Base-by-base conservation (phyloP, 1,284 basidiomycete genomes). In the Sanghuangporus baumii region DNA sequence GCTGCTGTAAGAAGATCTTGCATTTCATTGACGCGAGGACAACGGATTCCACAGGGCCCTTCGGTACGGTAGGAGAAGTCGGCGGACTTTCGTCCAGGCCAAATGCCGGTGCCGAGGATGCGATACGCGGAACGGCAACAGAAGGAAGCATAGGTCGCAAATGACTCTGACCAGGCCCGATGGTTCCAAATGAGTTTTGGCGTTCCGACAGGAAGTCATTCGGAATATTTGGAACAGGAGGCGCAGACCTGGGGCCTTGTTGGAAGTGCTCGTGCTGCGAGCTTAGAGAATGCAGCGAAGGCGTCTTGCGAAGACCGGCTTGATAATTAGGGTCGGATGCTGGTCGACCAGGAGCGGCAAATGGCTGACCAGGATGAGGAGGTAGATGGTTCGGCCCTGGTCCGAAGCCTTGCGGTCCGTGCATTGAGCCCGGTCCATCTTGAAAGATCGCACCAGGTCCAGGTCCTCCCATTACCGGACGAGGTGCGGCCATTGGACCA, bases 11-110 rank as follows among this genome's bases (percentile, higher is more conserved):
- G 79, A 98, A 99, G 38, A 98, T 88, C 75, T 99, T 98, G 84
- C 96, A 98, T 74, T 96, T 96, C 93, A 97, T 98, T 71, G 94
- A 87, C n/a, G 93, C 94, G 3, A 90, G 85, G 57, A 98, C 79
- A 11, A 84, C 79, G 6, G 90, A 86, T 20, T 84, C 87, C 34
- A 88, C 82, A 1, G 93, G 92, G 1, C 88, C 92, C 16, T 80
- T 74, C 1, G 81, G 75, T 23, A 73, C 65, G 59, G 83, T 78
- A 3, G 93, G 92, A 4, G 91, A 93, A 51, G 81, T 79, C 0
- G 92, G 91, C 37, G 92, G 91, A 69, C 89, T 91, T 59, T 89
- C 87, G 55, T 84, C 80, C 31, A 57, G 12, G 7, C 55, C 51
- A 67, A 85, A 83, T 0, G 84, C 83, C 43, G 78, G 74, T 52